A percentile compares a stretch with the other conserved stretches of the same genome.
Evolutionary conservation across 192 early-diverging fungal species (phyloP).

Genomic region (Helicostylum pulchrum): DNA sequence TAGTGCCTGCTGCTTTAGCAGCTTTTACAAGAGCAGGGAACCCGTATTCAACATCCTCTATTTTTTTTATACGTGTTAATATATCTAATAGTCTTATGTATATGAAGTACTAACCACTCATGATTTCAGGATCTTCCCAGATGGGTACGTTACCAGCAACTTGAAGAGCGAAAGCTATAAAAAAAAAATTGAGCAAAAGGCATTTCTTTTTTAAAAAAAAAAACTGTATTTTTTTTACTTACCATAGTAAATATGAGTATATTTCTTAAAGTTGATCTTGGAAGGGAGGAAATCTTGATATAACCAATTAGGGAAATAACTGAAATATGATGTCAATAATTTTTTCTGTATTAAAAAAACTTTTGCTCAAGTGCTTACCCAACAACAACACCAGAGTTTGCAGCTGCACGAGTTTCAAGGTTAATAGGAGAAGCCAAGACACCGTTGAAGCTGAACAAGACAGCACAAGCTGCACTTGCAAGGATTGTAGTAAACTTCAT

Average conservation of each 20-base stretch:
- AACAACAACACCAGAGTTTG: slow-evolving; percentile 18
- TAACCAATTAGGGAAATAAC: slow-evolving; percentile 27
- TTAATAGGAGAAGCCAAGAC: slow-evolving; percentile 7
- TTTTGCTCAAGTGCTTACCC: slow-evolving; percentile 4
- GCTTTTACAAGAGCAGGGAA: slow-evolving; percentile 42
- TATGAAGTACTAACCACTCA: slow-evolving; percentile 15
- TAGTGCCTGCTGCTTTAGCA: slow-evolving; percentile 42
- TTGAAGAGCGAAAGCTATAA: slow-evolving; percentile 54
- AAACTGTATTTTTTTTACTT: background rate
- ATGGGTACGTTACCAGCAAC: slow-evolving; percentile 32
- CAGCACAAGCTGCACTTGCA: slow-evolving; percentile 15
- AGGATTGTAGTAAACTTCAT: slow-evolving; percentile 18
- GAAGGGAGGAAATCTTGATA: slow-evolving; percentile 14
- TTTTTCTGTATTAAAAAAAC: background rate
- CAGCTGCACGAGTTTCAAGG: background rate
- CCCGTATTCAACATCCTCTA: slow-evolving; percentile 27
- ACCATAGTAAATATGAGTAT: slow-evolving; percentile 67
- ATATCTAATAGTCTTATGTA: background rate
- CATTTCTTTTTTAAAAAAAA: background rate
- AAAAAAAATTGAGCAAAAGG: background rate
- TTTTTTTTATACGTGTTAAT: background rate
- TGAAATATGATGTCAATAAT: background rate
- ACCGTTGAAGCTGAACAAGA: slow-evolving; percentile 5
- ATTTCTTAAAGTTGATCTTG: slow-evolving; percentile 44
- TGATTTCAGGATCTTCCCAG: slow-evolving; percentile 23